Percentiles rank a stretch among this genome's conserved stretches.
Evolutionary conservation across 2,329 filamentous ascomycete genomes (phyloP).

Genomic region (Clonostachys rhizophaga): DNA sequence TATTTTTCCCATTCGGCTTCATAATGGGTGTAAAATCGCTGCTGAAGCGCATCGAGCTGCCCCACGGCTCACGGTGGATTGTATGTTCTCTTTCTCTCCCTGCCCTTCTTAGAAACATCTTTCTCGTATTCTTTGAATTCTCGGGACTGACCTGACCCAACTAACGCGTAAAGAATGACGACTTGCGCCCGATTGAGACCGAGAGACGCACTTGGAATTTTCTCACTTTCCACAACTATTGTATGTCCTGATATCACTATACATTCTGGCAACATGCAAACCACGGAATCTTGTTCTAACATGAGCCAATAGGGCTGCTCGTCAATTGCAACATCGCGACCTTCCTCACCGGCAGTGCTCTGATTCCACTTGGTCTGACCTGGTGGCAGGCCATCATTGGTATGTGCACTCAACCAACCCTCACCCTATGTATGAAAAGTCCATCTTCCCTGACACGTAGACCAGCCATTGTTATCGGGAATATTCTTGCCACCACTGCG

Average conservation of each 20-base stretch:
- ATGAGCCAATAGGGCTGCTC: conserved; percentile 10
- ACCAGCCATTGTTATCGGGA: conserved; percentile 1
- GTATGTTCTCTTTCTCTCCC: conserved; percentile 2
- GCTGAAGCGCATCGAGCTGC: no score
- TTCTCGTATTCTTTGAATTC: background rate
- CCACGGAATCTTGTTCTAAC: background rate
- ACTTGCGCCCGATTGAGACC: conserved; percentile 41
- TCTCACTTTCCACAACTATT: conserved; percentile 36
- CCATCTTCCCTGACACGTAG: no score
- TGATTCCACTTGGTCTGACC: conserved; percentile 31
- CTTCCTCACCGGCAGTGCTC: conserved; percentile 32
- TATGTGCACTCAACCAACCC: no score
- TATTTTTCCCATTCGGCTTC: no score
- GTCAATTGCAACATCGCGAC: conserved; percentile 38
- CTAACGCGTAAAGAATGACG: conserved; percentile 28
- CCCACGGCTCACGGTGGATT: no score
- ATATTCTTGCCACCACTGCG: background rate
- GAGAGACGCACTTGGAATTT: conserved; percentile 35
- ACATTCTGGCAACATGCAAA: background rate
- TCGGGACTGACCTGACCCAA: background rate
- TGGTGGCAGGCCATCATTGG: conserved; percentile 37
- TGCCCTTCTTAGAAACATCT: background rate
- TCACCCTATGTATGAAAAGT: no score
- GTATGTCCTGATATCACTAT: conserved; percentile 14
- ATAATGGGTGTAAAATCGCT: no score